These are phyloP conservation scores for Ceratocystis diversiconidia DNA, from an alignment of 2,329 filamentous ascomycete genomes.

Conservation along the genomic window DNA sequence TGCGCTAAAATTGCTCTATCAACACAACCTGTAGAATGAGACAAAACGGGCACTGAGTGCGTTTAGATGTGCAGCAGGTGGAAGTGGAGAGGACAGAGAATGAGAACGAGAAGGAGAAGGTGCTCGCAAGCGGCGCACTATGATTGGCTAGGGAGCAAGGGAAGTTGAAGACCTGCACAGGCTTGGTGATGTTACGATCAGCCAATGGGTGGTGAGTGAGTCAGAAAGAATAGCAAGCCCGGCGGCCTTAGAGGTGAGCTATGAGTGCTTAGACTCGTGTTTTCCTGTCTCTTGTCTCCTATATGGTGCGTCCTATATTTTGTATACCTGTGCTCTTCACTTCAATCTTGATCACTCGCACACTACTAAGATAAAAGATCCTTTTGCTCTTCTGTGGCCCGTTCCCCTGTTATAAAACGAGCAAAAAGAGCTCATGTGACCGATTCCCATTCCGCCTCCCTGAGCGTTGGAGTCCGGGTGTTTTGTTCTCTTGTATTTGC, in stretches of 20 bases:
- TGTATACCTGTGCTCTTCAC: no score
- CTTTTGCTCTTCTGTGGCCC: background rate
- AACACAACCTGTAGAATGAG: background rate
- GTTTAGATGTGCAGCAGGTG: background rate
- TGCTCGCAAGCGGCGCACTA: background rate
- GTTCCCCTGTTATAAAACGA: background rate
- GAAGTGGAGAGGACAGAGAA: background rate
- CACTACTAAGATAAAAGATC: no score
- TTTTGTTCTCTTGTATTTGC: background rate
- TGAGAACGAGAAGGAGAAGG: background rate
- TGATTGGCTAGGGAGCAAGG: background rate
- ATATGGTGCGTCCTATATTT: no score
- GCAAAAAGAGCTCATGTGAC: constrained; percentile 1
- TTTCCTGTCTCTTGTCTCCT: no score
- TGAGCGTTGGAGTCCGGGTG: background rate
- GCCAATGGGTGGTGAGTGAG: no score
- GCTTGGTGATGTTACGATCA: no score
- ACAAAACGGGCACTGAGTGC: background rate
- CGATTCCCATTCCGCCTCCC: background rate
- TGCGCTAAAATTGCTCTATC: background rate
- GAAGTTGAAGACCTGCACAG: background rate
- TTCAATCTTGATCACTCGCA: no score
- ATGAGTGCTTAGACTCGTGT: no score
- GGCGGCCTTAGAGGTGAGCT: no score
- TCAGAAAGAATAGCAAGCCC: no score